These are phyloP conservation scores for Solanum chiquidenum DNA, from an alignment of 257 asterid species.

Conservation along the genomic window DNA sequence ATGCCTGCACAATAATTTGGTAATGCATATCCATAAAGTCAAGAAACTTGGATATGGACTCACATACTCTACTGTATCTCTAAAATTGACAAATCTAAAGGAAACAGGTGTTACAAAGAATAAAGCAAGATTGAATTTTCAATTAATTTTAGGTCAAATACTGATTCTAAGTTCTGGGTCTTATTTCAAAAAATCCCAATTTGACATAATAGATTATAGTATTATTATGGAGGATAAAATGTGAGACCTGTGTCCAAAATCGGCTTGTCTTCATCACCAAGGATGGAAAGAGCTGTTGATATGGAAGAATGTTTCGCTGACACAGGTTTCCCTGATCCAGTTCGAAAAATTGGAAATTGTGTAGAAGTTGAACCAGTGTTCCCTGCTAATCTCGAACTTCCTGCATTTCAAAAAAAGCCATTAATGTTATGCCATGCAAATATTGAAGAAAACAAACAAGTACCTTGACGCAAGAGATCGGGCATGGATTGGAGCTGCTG, in stretches of 20 bases:
- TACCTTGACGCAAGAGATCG: constrained; percentile 81
- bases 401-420: constrained; percentile 9
- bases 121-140: not conserved
- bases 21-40: not conserved
- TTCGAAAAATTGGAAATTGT: constrained; percentile 38
- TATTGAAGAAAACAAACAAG: not conserved
- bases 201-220: not conserved
- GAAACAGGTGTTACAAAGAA: not conserved
- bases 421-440: not conserved
- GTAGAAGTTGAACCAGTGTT: constrained; percentile 19
- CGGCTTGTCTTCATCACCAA: constrained; percentile 27
- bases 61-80: not conserved
- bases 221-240: not conserved
- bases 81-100: not conserved
- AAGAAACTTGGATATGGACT: not conserved
- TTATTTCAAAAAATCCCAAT: not conserved
- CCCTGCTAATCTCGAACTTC: constrained; percentile 48
- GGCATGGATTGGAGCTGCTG: constrained; percentile 74
- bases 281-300: constrained; percentile 60
- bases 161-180: not conserved
- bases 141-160: not conserved
- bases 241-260: not conserved
- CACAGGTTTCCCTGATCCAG: constrained; percentile 60
- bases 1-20: constrained; percentile 32
- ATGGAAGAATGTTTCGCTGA: constrained; percentile 49